Evolutionary conservation across 306 rosid genomes (phyloP).

Genomic region (Quercus dentata): DNA sequence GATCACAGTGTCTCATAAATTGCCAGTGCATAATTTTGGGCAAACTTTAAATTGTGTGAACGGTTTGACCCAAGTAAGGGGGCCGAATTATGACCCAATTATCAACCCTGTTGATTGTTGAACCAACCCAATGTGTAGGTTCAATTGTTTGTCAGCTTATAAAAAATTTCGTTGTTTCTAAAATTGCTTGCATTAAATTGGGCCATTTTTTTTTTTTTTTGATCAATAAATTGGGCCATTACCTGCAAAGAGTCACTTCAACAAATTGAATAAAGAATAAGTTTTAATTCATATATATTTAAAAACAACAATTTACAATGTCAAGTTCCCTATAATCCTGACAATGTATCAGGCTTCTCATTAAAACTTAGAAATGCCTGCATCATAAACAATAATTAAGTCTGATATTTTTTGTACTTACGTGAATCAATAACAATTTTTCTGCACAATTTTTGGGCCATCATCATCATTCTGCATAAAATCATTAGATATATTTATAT

Average conservation of each 20-base stretch:
- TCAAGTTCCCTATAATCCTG: too few relatives aligned
- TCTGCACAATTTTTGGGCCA: background rate
- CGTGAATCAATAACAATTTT: background rate
- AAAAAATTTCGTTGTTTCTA: background rate
- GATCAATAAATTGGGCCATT: background rate
- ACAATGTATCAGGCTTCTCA: background rate
- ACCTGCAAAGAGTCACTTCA: too few relatives aligned
- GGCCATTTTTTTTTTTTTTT: background rate
- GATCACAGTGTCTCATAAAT: too few relatives aligned
- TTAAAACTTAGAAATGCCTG: background rate
- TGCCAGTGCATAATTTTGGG: too few relatives aligned
- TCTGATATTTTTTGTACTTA: background rate
- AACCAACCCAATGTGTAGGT: too few relatives aligned
- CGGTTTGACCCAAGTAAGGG: too few relatives aligned
- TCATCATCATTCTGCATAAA: background rate
- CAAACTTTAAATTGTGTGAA: too few relatives aligned
- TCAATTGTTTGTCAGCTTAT: background rate
- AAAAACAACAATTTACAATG: background rate
- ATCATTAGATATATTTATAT: background rate
- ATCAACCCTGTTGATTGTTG: too few relatives aligned
- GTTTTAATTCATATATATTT: background rate
- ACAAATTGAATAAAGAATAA: background rate
- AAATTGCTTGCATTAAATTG: background rate
- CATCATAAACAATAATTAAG: background rate
- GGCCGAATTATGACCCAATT: too few relatives aligned